Base-by-base conservation (phyloP, 208 protist genomes). In the Polymyxa betae region DNA sequence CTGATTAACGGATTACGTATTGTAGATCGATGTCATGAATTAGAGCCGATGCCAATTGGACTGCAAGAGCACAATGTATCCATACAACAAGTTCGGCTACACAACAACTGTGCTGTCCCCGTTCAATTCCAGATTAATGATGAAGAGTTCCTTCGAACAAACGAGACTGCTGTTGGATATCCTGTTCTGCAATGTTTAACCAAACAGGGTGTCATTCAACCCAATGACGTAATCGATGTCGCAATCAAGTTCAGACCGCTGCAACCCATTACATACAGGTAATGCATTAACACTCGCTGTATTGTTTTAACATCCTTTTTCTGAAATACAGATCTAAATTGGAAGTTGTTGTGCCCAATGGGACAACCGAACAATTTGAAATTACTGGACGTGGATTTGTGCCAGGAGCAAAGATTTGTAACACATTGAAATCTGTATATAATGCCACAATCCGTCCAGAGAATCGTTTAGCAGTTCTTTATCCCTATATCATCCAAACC, bases 41-140 rank as follows among this genome's bases (percentile, higher is more conserved):
- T 82, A n/a, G 12, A 5, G 35, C 16, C 72, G 72, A 82, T 82
- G 72, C 72, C 72, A 82, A 82, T 82, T 43, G 72, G 72, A 5
- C 5, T 82, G 72, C n/a, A 40, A n/a, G 72, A 5, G 35, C 5
- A 35, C 72, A n/a, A 82, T 82, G 72, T 82, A 20, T n/a, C 72
- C 5, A 43, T 82, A 20, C 72, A 82, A n/a, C 5, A 5, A 43
- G 16, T 45, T 43, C 72, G 72, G 5, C 40, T 82, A n/a, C 35
- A 45, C n/a, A 82, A 82, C n/a, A 82, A 82, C 72, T 82, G 72
- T n/a, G 16, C 72, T 5, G 16, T 43, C 16, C 16, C 72, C 16
- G 10, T 82, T 43, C 16, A 35, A 12, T 82, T 82, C 72, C 16
- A 5, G 35, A 82, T 82, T n/a, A 43, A 82, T n/a, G 10, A 82